phyloP scores from a whole-genome alignment of 352 stramenopile species.

The Phytophthora agathidicida region DNA sequence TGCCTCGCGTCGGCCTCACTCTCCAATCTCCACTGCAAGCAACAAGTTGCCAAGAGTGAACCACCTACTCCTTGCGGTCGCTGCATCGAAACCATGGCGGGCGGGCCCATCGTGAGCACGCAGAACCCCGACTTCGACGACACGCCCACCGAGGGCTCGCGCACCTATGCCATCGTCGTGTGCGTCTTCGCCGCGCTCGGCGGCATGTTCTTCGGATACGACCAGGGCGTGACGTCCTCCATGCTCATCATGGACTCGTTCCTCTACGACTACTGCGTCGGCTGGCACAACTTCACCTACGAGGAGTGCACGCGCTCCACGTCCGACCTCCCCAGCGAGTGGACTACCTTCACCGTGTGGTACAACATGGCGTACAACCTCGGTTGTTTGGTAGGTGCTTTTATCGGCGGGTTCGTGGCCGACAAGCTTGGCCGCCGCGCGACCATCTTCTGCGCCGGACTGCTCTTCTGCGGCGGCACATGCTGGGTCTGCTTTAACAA shows the following conservation, averaged over 20 bases:
- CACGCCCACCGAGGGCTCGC: constrained; percentile 2
- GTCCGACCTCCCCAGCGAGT: constrained; percentile 24
- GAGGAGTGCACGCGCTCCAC: constrained; percentile 20
- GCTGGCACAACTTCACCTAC: constrained; percentile 27
- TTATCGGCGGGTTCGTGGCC: constrained; percentile 38
- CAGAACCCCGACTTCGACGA: constrained; percentile 6
- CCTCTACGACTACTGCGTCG: constrained; percentile 20
- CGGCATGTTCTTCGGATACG: constrained; percentile 14
- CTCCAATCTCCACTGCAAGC: too few species aligned
- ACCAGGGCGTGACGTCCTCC: constrained; percentile 14
- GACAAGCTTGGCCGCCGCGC: constrained; percentile 39
- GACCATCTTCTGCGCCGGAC: constrained; percentile 42
- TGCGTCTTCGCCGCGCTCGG: constrained; percentile 16
- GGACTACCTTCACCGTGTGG: constrained; percentile 35
- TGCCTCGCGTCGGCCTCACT: too few species aligned
- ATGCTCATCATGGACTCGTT: constrained; percentile 22
- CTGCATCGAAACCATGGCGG: too few species aligned
- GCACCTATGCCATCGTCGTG: constrained; percentile 19
- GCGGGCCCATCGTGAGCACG: background rate
- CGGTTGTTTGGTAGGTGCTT: constrained; percentile 37
- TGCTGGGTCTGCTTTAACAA: constrained; percentile 37
- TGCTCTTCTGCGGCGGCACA: constrained; percentile 45
- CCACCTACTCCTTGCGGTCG: too few species aligned
- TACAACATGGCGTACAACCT: constrained; percentile 56
- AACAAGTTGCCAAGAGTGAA: too few species aligned